phyloP scores from a whole-genome alignment of 169 alveolate species.

The Plasmodium billcollinsi region DNA sequence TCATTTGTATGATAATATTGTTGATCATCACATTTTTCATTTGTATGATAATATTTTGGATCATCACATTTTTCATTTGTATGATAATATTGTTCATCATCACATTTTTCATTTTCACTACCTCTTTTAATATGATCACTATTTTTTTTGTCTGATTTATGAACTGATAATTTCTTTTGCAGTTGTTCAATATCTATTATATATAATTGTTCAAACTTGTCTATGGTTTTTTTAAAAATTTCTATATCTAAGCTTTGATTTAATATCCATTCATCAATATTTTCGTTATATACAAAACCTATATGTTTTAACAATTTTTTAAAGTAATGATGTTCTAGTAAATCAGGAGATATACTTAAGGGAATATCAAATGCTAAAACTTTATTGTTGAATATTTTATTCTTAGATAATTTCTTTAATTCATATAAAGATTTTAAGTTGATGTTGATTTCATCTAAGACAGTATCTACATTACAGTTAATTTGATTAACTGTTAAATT shows the following conservation, averaged over 20 bases:
- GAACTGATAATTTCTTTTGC: neutral
- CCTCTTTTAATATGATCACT: neutral
- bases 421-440: constrained; percentile 49
- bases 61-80: neutral
- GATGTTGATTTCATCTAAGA: constrained; percentile 23
- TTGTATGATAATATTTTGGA: too few relatives aligned
- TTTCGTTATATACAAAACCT: constrained; percentile 47
- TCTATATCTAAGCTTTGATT: constrained; percentile 34
- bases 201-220: constrained; percentile 48
- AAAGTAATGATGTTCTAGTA: constrained; percentile 50
- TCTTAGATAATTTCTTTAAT: constrained; percentile 35
- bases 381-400: constrained; percentile 18
- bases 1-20: too few relatives aligned
- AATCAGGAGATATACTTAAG: constrained; percentile 52
- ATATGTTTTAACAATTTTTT: constrained; percentile 28
- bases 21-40: neutral
- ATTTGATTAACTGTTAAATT: constrained; percentile 24
- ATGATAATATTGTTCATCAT: too few relatives aligned
- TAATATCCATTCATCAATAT: constrained; percentile 40
- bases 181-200: constrained; percentile 6
- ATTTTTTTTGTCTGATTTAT: too few relatives aligned
- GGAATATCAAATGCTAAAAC: constrained; percentile 67
- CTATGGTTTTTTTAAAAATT: constrained; percentile 23
- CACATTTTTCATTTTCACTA: neutral
- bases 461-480: constrained; percentile 44